These are phyloP conservation scores for Phaeosphaeria sp. DNA, from an alignment of 2,329 filamentous ascomycete species.

Conservation along the genomic window DNA sequence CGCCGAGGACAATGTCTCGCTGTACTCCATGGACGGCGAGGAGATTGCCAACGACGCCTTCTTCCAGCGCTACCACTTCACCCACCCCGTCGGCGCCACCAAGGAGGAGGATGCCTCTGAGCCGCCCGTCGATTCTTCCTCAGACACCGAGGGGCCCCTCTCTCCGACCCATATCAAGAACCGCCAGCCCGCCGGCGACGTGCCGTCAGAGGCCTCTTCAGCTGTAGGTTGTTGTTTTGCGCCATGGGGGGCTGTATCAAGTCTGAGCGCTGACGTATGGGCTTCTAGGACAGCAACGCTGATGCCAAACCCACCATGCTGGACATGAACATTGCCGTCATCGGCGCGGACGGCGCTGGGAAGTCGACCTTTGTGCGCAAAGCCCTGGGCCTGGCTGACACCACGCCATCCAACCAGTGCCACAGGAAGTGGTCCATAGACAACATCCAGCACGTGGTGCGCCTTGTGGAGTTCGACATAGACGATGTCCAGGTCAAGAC, in stretches of 20 bases:
- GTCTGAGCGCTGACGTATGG: constrained; percentile 23
- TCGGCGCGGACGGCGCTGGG: constrained; percentile 62
- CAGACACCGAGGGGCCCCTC: constrained; percentile 48
- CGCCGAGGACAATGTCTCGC: constrained; percentile 36
- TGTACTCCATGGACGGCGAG: constrained; percentile 64
- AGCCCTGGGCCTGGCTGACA: constrained; percentile 61
- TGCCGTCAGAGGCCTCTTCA: constrained; percentile 28
- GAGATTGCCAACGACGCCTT: constrained; percentile 50
- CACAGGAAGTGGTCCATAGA: constrained; percentile 65
- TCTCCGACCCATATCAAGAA: constrained; percentile 43
- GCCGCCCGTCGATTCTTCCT: constrained; percentile 40
- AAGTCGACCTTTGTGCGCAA: constrained; percentile 67
- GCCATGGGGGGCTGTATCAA: neutral
- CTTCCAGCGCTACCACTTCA: constrained; percentile 51
- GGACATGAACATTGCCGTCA: constrained; percentile 65
- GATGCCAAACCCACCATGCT: constrained; percentile 49
- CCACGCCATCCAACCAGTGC: constrained; percentile 51
- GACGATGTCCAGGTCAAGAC: constrained; percentile 60
- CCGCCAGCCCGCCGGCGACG: constrained; percentile 30
- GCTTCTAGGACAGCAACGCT: constrained; percentile 33
- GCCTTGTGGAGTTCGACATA: constrained; percentile 63
- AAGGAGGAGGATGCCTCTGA: constrained; percentile 30
- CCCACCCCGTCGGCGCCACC: constrained; percentile 29
- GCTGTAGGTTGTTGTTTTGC: constrained; percentile 30
- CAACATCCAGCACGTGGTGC: constrained; percentile 62